Evolutionary conservation across 371 early-diverging fungal genomes (phyloP).

Genomic region (Lichtheimia ornata): DNA sequence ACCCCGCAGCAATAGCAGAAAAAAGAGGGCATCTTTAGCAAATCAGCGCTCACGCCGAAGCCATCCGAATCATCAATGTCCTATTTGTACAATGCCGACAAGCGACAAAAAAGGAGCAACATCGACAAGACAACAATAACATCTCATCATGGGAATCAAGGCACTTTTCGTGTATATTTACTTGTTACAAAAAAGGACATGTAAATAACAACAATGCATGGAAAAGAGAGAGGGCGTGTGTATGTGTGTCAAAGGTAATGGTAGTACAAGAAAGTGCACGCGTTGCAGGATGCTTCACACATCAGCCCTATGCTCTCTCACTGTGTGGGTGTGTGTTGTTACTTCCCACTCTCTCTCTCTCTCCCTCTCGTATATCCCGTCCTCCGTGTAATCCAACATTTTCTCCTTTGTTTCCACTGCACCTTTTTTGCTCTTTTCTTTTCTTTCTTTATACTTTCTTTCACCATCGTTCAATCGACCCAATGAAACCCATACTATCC

Average conservation of each 20-base stretch:
- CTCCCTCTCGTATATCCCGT: conserved; percentile 5
- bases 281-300: conserved; percentile 1
- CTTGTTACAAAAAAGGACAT: too few species aligned
- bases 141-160: too few species aligned
- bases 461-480: neutral
- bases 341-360: neutral
- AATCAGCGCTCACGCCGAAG: too few species aligned
- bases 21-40: neutral
- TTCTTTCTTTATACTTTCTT: neutral
- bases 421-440: neutral
- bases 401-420: neutral
- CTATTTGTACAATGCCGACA: too few species aligned
- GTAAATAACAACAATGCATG: neutral
- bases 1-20: neutral
- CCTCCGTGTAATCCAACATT: neutral
- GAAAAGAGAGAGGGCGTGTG: neutral
- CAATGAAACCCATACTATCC: conserved; percentile 7
- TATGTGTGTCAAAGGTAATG: neutral
- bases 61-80: too few species aligned
- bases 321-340: too few species aligned
- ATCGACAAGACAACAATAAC: too few species aligned
- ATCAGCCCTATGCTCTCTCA: too few species aligned
- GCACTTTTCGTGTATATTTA: too few species aligned
- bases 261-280: neutral
- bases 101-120: too few species aligned